phyloP scores from a whole-genome alignment of 202 grass and related monocot genomes.

The Elaeis oleifera region DNA sequence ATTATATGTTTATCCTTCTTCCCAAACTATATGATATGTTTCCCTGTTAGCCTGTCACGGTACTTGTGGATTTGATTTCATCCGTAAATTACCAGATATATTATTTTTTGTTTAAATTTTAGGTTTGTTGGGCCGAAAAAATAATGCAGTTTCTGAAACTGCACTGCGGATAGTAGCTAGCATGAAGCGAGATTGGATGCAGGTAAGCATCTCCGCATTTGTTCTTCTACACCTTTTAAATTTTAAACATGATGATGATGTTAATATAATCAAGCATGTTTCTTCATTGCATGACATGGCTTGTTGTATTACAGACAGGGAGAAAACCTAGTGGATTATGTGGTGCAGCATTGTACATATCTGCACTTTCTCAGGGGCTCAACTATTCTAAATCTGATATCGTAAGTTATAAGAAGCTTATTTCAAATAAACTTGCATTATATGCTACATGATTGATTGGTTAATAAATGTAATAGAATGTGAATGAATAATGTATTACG shows the following conservation, averaged over 20 bases:
- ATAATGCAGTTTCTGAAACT: slow-evolving; percentile 56
- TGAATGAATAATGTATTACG: no score
- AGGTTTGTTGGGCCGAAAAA: slow-evolving; percentile 63
- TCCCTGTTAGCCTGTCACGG: no score
- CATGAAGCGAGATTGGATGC: slow-evolving; percentile 98
- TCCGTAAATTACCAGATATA: no score
- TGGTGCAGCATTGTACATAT: slow-evolving; percentile 90
- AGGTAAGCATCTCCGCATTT: slow-evolving; percentile 38
- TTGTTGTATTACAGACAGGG: slow-evolving; percentile 64
- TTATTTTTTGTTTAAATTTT: slow-evolving; percentile 20
- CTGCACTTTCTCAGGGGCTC: slow-evolving; percentile 64
- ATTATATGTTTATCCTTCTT: no score
- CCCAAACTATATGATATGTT: no score
- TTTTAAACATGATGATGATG: slow-evolving; percentile 8
- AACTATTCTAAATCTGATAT: slow-evolving; percentile 76
- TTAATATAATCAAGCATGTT: neutral
- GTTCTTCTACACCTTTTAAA: slow-evolving; percentile 15
- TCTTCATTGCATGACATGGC: neutral
- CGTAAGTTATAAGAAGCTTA: slow-evolving; percentile 36
- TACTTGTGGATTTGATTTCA: no score
- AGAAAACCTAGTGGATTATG: slow-evolving; percentile 93
- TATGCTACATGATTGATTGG: no score
- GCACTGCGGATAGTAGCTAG: slow-evolving; percentile 83
- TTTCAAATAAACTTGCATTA: neutral
- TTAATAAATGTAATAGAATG: no score